Conservation (phyloP, 768 basidiomycete genomes). For the Collybia mongolica region DNA sequence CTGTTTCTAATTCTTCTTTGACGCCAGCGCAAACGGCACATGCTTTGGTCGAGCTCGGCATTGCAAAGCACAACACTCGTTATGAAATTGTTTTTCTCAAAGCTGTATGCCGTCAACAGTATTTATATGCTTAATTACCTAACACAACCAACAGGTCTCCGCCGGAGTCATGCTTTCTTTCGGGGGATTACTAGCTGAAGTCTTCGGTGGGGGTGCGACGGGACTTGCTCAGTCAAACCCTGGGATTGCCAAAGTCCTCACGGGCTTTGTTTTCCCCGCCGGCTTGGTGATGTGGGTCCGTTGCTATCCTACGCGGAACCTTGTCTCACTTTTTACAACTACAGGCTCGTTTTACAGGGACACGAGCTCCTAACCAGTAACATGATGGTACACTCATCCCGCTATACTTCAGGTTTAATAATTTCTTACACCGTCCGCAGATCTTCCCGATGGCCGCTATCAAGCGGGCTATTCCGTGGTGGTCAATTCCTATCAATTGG, state of each 20-base stretch:
- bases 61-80: slow-evolving; percentile 64
- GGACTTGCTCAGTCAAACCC: slow-evolving; percentile 53
- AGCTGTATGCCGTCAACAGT: slow-evolving; percentile 45
- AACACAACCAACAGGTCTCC: slow-evolving; percentile 41
- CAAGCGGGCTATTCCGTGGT: slow-evolving; percentile 65
- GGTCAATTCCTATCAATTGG: slow-evolving; percentile 70
- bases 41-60: slow-evolving; percentile 52
- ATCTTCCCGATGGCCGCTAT: slow-evolving; percentile 67
- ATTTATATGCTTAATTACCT: background rate
- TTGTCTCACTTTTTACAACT: background rate
- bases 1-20: too few relatives aligned
- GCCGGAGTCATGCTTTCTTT: slow-evolving; percentile 78
- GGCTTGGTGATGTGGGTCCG: slow-evolving; percentile 68
- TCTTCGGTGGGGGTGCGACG: slow-evolving; percentile 58
- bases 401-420: background rate
- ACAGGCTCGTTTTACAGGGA: slow-evolving; percentile 71
- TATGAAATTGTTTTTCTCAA: slow-evolving; percentile 64
- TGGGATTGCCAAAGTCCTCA: slow-evolving; percentile 64
- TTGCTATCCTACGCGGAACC: background rate
- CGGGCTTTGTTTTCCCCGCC: slow-evolving; percentile 72
- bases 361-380: slow-evolving; percentile 74
- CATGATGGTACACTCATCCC: slow-evolving; percentile 53
- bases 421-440: slow-evolving; percentile 26
- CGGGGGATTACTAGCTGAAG: slow-evolving; percentile 61
- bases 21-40: slow-evolving; percentile 47